Evolutionary conservation across 768 basidiomycete genomes (phyloP), one percentile per base, ranked within the genome.

Genomic region (Mrakia frigida): DNA sequence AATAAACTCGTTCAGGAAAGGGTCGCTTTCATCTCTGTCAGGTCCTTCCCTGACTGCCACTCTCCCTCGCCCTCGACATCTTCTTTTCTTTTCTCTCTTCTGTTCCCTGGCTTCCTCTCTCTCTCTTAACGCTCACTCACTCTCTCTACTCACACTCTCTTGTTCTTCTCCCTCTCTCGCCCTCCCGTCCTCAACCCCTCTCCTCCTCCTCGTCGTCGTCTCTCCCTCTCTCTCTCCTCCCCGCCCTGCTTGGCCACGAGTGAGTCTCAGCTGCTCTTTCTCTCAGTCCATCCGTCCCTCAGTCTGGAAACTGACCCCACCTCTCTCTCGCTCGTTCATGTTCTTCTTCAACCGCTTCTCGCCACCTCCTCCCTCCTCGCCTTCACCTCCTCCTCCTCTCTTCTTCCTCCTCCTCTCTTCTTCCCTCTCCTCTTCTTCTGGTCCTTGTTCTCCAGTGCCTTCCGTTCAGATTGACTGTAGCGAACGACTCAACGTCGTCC

Each of bases 281-380:
- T 39, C 67, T 46, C 67, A 35, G 25, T 69, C 25, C 67, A 16
- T 46, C n/a, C 67, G 11, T 69, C 67, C n/a, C n/a, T n/a, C n/a
- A n/a, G n/a, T n/a, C n/a, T n/a, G n/a, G 18, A 33, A 25, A 16
- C 43, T 69, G 18, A 37, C 65, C 39, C 39, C 46, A n/a, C 39
- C 46, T 70, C 68, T 46, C 43, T 14, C 43, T 70, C 69, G 25
- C 14, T 70, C 52, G 14, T 41, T 50, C 52, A 37, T 31, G 18
- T 46, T 18, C 69, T n/a, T n/a, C 46, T 46, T 53, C 53, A 23
- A 53, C 23, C 53, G 25, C 39, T n/a, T n/a, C 28, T 70, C 25
- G 46, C 69, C 10, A 18, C 25, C 31, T 33, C n/a, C 41, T 2
- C 43, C 41, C 18, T 70, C 69, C 3, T 39, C 35, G 16, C 37